Conservation (phyloP, 2,329 filamentous ascomycete genomes). For the Colletotrichum truncatum region DNA sequence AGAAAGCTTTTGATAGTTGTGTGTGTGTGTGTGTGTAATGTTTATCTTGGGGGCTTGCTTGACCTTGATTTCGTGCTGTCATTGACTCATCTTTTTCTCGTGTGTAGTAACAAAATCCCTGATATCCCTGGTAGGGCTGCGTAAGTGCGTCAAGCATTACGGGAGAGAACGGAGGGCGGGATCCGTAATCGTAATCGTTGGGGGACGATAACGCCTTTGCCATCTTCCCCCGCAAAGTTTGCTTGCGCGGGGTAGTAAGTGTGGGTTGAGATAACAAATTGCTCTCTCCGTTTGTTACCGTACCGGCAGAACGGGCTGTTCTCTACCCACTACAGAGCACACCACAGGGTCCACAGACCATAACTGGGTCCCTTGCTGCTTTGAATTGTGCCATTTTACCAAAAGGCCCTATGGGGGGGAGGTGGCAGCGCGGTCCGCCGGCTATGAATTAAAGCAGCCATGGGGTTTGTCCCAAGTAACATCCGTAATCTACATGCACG, state of each 20-base stretch:
- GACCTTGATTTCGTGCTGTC: background rate
- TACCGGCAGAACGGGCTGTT: too few species aligned
- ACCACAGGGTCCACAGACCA: too few species aligned
- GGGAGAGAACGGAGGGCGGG: conserved; percentile 1
- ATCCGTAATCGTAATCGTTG: background rate
- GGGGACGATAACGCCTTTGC: background rate
- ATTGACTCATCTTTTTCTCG: background rate
- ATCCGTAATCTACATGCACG: background rate
- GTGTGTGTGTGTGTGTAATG: too few species aligned
- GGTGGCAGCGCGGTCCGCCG: conserved; percentile 10
- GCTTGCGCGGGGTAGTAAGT: background rate
- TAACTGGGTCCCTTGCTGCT: background rate
- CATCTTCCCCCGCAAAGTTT: background rate
- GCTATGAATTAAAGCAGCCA: background rate
- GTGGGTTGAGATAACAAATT: too few species aligned
- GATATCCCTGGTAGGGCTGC: background rate
- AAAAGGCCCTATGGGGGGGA: too few species aligned
- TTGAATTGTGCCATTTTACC: conserved; percentile 3
- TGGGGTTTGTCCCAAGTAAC: background rate
- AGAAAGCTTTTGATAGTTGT: too few species aligned
- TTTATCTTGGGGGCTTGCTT: too few species aligned
- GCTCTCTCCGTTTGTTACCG: too few species aligned
- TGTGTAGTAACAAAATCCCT: background rate
- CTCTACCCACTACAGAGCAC: too few species aligned
- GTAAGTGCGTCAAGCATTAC: background rate